These are phyloP conservation scores for Mortierella polycephala DNA, from an alignment of 371 early-diverging fungal genomes.

Conservation along the genomic window DNA sequence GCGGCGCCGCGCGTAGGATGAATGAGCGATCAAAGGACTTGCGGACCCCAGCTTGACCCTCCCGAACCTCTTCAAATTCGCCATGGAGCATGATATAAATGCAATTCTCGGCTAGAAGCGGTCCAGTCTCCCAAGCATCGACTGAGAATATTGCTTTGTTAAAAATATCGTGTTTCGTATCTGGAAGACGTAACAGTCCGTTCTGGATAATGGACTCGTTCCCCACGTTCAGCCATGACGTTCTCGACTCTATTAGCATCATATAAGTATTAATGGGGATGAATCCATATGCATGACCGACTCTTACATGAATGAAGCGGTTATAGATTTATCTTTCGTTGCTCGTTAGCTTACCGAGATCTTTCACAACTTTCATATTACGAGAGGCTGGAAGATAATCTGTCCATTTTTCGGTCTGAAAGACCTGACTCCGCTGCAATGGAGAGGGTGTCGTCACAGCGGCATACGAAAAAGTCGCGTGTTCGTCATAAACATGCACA, in stretches of 20 bases:
- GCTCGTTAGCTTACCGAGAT: constrained; percentile 16
- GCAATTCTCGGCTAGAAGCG: constrained; percentile 29
- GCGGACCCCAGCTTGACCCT: neutral
- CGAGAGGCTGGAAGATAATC: constrained; percentile 20
- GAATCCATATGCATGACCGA: neutral
- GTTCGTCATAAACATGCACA: constrained; percentile 22
- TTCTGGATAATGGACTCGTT: constrained; percentile 19
- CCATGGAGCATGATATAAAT: constrained; percentile 42
- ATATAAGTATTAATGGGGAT: neutral
- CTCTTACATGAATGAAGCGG: neutral
- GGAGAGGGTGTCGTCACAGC: constrained; percentile 4
- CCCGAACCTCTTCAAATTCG: constrained; percentile 32
- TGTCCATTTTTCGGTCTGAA: constrained; percentile 13
- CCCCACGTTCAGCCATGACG: constrained; percentile 20
- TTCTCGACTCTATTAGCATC: constrained; percentile 14
- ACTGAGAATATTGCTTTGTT: constrained; percentile 37
- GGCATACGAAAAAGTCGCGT: constrained; percentile 31
- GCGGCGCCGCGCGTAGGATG: constrained; percentile 31
- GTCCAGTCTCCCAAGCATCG: constrained; percentile 46
- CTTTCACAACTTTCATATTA: constrained; percentile 10
- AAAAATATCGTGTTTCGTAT: constrained; percentile 30
- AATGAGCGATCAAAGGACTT: constrained; percentile 49
- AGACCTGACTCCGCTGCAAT: constrained; percentile 8
- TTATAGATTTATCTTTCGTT: neutral
- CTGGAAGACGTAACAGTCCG: constrained; percentile 21